Percentiles rank a stretch among this genome's conserved stretches.
Evolutionary conservation across 352 stramenopile genomes (phyloP).

Genomic region (Phytophthora nicotianae): DNA sequence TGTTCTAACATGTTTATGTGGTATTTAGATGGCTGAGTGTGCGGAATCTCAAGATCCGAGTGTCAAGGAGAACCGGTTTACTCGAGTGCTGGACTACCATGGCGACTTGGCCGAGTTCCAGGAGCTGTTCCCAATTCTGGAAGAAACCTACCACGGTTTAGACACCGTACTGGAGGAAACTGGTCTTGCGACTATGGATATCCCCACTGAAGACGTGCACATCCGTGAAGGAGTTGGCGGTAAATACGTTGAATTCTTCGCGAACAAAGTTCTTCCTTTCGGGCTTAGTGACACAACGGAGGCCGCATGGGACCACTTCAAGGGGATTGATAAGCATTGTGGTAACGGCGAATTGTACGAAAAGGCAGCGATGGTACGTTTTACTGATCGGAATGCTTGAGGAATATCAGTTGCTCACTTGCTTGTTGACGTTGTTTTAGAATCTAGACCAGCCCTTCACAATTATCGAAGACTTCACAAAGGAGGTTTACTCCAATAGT

Average conservation of each 20-base stretch:
- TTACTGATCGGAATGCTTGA: background rate
- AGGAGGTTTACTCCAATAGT: constrained; percentile 31
- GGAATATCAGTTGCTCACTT: background rate
- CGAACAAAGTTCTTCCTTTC: constrained; percentile 41
- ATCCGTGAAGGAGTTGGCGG: constrained; percentile 39
- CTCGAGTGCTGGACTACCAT: constrained; percentile 30
- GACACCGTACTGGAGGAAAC: constrained; percentile 33
- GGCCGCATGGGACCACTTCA: constrained; percentile 39
- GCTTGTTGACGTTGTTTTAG: constrained; percentile 12
- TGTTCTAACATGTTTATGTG: background rate
- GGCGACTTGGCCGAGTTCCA: constrained; percentile 37
- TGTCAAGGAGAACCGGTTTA: constrained; percentile 27
- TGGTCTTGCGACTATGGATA: constrained; percentile 38
- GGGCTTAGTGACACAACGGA: constrained; percentile 28
- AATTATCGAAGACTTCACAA: constrained; percentile 37
- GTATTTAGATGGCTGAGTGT: constrained; percentile 33
- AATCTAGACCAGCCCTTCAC: constrained; percentile 36
- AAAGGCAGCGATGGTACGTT: constrained; percentile 35
- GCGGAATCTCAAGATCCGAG: constrained; percentile 24
- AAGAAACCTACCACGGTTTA: constrained; percentile 35
- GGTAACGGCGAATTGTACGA: constrained; percentile 35
- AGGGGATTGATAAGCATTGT: constrained; percentile 33
- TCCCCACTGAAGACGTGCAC: constrained; percentile 30
- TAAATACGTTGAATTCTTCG: constrained; percentile 42
- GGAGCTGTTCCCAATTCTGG: constrained; percentile 34